Conservation (phyloP, 1,284 basidiomycete species). For the Trichosporon coremiiforme region DNA sequence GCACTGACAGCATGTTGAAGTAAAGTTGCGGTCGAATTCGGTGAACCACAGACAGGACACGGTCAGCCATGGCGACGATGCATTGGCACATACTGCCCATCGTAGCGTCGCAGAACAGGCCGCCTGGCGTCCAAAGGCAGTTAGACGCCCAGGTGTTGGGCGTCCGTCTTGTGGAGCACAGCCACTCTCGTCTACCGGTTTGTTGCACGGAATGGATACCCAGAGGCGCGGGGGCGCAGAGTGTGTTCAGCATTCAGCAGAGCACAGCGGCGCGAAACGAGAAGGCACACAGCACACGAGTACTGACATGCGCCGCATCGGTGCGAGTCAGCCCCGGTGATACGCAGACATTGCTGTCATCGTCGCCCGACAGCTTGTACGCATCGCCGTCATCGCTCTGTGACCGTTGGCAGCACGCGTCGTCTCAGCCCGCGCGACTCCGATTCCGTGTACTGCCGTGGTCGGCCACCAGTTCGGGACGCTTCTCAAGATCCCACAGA, state of each 20-base stretch:
- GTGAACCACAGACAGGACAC: not conserved
- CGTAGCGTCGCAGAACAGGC: not conserved
- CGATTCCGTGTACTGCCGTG: not conserved
- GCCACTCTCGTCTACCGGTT: not conserved
- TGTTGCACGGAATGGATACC: not conserved
- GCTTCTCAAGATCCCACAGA: constrained; percentile 7
- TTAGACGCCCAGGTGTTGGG: not conserved
- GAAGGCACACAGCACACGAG: not conserved
- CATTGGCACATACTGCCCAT: not conserved
- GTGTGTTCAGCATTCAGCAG: not conserved
- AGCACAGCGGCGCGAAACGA: too few species aligned
- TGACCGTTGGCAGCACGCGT: not conserved
- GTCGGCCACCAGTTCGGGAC: not conserved
- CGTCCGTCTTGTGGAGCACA: not conserved
- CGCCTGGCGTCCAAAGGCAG: not conserved
- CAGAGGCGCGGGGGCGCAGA: not conserved
- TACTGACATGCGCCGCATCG: not conserved
- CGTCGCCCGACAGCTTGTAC: not conserved
- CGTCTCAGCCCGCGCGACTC: not conserved
- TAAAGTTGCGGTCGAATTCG: not conserved
- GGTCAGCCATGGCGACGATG: constrained; percentile 4
- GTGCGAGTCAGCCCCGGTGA: not conserved
- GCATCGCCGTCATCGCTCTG: not conserved
- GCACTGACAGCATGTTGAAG: not conserved
- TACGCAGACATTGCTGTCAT: not conserved